Percentiles rank a stretch among this genome's conserved stretches.
phyloP scores from a whole-genome alignment of 2,329 filamentous ascomycete species.

The Diplocarpon rosae region DNA sequence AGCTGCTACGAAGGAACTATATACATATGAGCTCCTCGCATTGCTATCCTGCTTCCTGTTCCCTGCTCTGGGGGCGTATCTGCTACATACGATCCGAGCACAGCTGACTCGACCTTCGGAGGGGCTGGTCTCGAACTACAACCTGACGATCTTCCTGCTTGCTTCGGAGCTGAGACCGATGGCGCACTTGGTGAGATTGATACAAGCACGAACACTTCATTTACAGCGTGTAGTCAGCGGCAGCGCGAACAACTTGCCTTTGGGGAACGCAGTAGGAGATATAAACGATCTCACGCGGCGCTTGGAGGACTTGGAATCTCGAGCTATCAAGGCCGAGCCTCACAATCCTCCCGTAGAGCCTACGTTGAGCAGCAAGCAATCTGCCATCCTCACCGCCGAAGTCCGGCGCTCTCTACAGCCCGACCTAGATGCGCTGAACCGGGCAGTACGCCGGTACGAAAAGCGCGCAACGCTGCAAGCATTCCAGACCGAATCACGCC shows the following conservation, averaged over 20 bases:
- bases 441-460: constrained; percentile 83
- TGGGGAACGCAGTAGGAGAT: constrained; percentile 25
- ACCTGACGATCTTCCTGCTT: constrained; percentile 80
- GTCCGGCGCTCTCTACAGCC: constrained; percentile 59
- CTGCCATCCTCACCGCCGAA: constrained; percentile 37
- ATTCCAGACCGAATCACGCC: constrained; percentile 63
- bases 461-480: constrained; percentile 71
- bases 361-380: constrained; percentile 30
- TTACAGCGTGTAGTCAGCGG: constrained; percentile 62
- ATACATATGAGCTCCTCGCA: constrained; percentile 63
- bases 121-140: constrained; percentile 83
- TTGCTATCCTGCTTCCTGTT: constrained; percentile 69
- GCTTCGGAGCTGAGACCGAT: constrained; percentile 77
- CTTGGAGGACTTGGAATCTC: constrained; percentile 57
- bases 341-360: constrained; percentile 25
- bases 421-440: constrained; percentile 78
- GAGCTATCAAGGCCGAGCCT: constrained; percentile 33
- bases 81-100: constrained; percentile 69
- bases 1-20: constrained; percentile 51
- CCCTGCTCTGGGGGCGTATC: constrained; percentile 68
- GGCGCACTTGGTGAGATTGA: constrained; percentile 69
- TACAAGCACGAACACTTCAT: constrained; percentile 68
- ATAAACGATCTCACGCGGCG: constrained; percentile 51
- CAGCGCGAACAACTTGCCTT: constrained; percentile 35
- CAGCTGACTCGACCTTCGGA: constrained; percentile 77